A percentile compares a stretch with the other conserved stretches of the same genome.
phyloP scores from a whole-genome alignment of 768 basidiomycete species.

The Punctularia strigosozonata region DNA sequence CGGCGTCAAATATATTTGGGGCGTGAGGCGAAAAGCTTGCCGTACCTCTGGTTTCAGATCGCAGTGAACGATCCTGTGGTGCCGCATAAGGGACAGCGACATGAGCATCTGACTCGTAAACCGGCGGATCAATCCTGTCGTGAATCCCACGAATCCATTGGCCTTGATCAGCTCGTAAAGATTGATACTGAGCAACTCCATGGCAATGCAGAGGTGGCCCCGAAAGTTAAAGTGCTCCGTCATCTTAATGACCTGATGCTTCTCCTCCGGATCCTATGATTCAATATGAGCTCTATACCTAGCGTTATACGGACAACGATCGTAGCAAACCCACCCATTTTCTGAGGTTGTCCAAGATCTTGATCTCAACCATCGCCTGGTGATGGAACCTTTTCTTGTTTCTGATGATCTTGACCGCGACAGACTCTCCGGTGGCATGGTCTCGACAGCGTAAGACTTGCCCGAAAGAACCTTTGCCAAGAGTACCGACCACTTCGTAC shows the following conservation, averaged over 20 bases:
- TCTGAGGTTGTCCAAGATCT: conserved; percentile 89
- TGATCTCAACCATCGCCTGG: conserved; percentile 97
- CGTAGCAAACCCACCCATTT: conserved; percentile 65
- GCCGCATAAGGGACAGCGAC: conserved; percentile 86
- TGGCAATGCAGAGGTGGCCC: conserved; percentile 94
- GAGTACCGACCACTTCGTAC: conserved; percentile 86
- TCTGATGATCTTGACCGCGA: conserved; percentile 97
- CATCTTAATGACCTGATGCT: conserved; percentile 96
- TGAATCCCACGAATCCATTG: conserved; percentile 97
- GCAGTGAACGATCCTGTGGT: conserved; percentile 96
- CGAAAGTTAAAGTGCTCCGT: conserved; percentile 98
- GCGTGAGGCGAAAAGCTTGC: conserved; percentile 1
- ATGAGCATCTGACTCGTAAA: conserved; percentile 95
- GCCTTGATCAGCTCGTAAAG: conserved; percentile 98
- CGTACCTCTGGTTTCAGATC: conserved; percentile 95
- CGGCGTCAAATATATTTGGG: background rate
- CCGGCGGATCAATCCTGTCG: conserved; percentile 86
- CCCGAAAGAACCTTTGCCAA: conserved; percentile 97
- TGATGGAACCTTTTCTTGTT: conserved; percentile 99
- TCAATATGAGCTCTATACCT: background rate
- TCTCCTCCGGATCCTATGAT: conserved; percentile 84
- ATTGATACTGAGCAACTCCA: conserved; percentile 96
- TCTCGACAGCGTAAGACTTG: conserved; percentile 95
- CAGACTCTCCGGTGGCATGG: conserved; percentile 89
- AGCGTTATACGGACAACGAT: background rate